Evolutionary conservation across 2,329 filamentous ascomycete species (phyloP).

Genomic region (Fusarium nodosum): DNA sequence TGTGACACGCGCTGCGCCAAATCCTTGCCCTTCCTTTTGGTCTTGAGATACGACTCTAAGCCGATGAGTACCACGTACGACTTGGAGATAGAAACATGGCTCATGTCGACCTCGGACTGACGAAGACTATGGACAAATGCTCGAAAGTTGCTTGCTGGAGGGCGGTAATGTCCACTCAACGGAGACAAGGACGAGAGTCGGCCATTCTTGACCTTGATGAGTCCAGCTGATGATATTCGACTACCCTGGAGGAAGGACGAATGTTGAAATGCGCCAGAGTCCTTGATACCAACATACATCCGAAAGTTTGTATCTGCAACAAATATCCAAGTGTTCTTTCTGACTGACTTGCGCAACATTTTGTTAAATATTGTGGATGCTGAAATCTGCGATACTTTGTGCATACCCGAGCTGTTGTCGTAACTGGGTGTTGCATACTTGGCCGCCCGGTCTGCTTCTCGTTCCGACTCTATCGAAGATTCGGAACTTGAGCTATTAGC

Average conservation of each 20-base stretch:
- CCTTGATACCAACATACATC: constrained; percentile 91
- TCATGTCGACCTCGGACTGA: constrained; percentile 82
- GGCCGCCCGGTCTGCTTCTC: constrained; percentile 71
- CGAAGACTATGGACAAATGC: constrained; percentile 82
- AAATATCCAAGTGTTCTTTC: constrained; percentile 94
- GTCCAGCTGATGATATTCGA: constrained; percentile 83
- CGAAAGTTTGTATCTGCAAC: constrained; percentile 88
- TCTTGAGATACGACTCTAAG: constrained; percentile 82
- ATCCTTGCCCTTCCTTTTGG: constrained; percentile 73
- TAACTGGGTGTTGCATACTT: constrained; percentile 76
- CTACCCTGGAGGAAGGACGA: constrained; percentile 88
- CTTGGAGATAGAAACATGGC: constrained; percentile 81
- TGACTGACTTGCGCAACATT: constrained; percentile 81
- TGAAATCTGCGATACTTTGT: constrained; percentile 72
- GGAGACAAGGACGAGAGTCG: constrained; percentile 80
- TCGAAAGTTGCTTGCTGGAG: constrained; percentile 84
- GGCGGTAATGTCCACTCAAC: constrained; percentile 84
- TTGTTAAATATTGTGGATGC: constrained; percentile 82
- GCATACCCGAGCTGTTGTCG: constrained; percentile 69
- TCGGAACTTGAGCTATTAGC: constrained; percentile 52
- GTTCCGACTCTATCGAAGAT: constrained; percentile 60
- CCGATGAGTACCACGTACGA: constrained; percentile 87
- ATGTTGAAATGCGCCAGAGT: constrained; percentile 89
- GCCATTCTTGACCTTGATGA: constrained; percentile 88
- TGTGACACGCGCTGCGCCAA: constrained; percentile 64